Base-by-base conservation (phyloP, 176 grass and related monocot genomes). In the Themeda triandra region DNA sequence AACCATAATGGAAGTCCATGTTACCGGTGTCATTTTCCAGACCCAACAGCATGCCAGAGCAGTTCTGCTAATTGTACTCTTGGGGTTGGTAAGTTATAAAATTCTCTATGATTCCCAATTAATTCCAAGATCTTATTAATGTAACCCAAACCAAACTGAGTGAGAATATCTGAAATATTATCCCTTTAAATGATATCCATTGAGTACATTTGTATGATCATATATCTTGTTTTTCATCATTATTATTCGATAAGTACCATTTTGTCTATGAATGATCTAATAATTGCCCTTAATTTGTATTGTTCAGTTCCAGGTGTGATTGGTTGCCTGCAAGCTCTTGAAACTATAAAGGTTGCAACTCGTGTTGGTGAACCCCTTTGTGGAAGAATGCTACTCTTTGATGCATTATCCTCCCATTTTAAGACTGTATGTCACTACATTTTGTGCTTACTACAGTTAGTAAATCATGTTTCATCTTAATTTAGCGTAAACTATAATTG, bases 1-100 rank as follows among this genome's bases (percentile, higher is more conserved):
- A 87, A 97, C 87, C 73, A 94, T 75, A 97, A 97, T 18, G 92
- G 90, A 92, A 86, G 92, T 77, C 92, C 94, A 58, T 97, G 94
- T 70, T 97, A 94, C 78, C 83, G 90, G 39, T 97, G 92, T 80
- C 90, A 92, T 87, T 92, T 94, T 46, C 90, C 94, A 83, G 87
- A 87, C n/a, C 92, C 92, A 81, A 70, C 90, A 78, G 74, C 92
- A 30, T 94, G 92, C 72, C 92, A 97, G 70, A 92, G 86, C 65
- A 91, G 92, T 82, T 97, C 92, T 59, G 86, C 91, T 13, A 92
- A 88, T 66, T 90, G 90, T 59, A 90, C 94, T 86, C 94, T 97
- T 87, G 94, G 94, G 30, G 86, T 92, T 88, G 94, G 92, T 94
- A 88, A 83, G 92, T 90, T 65, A 54, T 56, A 0, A 65, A 8